A percentile compares a stretch with the other conserved stretches of the same genome.
Evolutionary conservation across 441 rosid genomes (phyloP).

Genomic region (Raphanus hybrid): DNA sequence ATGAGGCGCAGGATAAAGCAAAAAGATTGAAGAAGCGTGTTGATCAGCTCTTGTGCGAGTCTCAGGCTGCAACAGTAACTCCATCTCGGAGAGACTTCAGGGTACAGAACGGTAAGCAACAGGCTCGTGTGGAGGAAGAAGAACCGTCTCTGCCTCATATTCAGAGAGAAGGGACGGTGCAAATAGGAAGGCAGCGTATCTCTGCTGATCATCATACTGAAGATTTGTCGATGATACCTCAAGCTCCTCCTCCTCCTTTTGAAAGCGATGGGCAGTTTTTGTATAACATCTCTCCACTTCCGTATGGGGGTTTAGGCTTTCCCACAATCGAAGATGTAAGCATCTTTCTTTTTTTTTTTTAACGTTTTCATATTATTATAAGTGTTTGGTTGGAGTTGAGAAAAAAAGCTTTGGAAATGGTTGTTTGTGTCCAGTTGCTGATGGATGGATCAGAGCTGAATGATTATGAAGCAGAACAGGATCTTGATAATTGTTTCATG

Average conservation of each 20-base stretch:
- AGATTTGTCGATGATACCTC: constrained; percentile 42
- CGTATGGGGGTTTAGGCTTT: constrained; percentile 9
- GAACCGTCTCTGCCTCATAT: constrained; percentile 41
- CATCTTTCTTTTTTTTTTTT: background rate
- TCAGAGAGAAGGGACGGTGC: constrained; percentile 29
- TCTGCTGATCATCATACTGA: constrained; percentile 42
- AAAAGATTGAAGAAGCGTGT: constrained; percentile 53
- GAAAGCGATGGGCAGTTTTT: constrained; percentile 15
- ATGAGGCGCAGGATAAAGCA: constrained; percentile 51
- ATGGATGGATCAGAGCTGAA: constrained; percentile 39
- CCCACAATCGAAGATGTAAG: constrained; percentile 36
- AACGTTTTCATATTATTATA: background rate
- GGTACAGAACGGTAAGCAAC: constrained; percentile 11
- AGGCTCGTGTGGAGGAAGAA: constrained; percentile 41
- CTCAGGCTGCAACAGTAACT: constrained; percentile 17
- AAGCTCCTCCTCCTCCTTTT: constrained; percentile 12
- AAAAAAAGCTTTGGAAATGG: constrained; percentile 7
- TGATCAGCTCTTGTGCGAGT: constrained; percentile 57
- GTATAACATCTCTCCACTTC: constrained; percentile 27
- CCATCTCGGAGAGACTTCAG: constrained; percentile 10
- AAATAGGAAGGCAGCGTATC: constrained; percentile 40
- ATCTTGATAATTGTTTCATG: constrained; percentile 16
- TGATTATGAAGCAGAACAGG: constrained; percentile 19
- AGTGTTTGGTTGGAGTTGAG: constrained; percentile 12
- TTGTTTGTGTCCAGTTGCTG: constrained; percentile 31